These are phyloP conservation scores for Pulicaria dysenterica DNA, from an alignment of 129 eudicot genomes.

Conservation along the genomic window DNA sequence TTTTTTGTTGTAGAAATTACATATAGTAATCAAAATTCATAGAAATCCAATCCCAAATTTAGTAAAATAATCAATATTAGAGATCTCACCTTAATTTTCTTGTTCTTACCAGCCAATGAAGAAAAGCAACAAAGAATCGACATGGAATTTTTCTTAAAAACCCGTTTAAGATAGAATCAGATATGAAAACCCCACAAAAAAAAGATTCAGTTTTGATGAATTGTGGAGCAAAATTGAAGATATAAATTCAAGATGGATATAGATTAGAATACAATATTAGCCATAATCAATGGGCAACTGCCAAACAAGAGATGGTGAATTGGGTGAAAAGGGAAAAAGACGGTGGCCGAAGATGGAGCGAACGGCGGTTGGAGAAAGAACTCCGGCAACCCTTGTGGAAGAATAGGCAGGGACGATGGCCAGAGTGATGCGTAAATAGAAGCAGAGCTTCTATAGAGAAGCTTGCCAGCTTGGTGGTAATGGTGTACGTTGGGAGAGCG, in stretches of 20 bases:
- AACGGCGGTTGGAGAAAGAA: slow-evolving; percentile 18
- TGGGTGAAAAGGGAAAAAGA: slow-evolving; percentile 19
- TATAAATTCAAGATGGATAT: background rate
- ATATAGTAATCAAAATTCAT: no score
- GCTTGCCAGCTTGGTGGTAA: slow-evolving; percentile 26
- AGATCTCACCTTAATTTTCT: slow-evolving; percentile 30
- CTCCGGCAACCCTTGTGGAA: slow-evolving; percentile 16
- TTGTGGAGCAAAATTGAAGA: background rate
- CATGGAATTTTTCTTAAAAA: slow-evolving; percentile 21
- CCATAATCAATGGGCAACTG: slow-evolving; percentile 42
- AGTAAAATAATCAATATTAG: no score
- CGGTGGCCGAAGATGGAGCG: slow-evolving; percentile 27
- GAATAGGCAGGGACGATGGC: slow-evolving; percentile 17
- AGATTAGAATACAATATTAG: slow-evolving; percentile 29
- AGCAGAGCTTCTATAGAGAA: slow-evolving; percentile 34
- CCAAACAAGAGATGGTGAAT: slow-evolving; percentile 16
- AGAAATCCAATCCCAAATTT: no score
- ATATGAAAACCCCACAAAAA: background rate
- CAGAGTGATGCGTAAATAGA: slow-evolving; percentile 36
- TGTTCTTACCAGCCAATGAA: slow-evolving; percentile 26
- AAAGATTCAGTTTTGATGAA: background rate
- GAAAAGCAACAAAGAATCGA: slow-evolving; percentile 38
- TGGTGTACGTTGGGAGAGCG: background rate
- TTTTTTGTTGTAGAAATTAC: no score
- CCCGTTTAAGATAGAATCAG: background rate